Base-by-base conservation (phyloP, 1,284 basidiomycete species). In the Marasmius tenuissimus region DNA sequence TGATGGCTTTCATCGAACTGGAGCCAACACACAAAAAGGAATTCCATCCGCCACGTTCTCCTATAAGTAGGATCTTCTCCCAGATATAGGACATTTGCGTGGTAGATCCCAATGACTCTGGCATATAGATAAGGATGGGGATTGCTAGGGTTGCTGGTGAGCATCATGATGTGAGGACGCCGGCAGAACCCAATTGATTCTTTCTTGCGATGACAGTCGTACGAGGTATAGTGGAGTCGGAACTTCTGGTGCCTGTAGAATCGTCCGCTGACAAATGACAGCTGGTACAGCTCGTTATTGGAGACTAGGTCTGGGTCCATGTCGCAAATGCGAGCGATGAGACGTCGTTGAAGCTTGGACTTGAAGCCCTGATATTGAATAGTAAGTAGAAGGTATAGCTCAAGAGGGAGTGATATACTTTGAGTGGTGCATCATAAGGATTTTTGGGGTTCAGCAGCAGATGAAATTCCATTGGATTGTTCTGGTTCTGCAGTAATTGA, bases 81-180 rank as follows among this genome's bases (percentile, higher is more conserved):
- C n/a, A n/a, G 8, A 14, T 8, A 18, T 27, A 52, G 8, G 14
- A 78, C 66, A 12, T 67, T 64, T 7, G 65, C 68, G 56, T 79
- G 77, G 55, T 71, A 77, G 3, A 79, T 70, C 0, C 72, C 69
- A 27, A 78, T 50, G 0, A 81, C 67, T 0, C 63, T 61, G 0
- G 72, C 74, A 66, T 78, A 81, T 72, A 71, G 74, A 59, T 73
- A 79, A 0, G 70, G 70, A 55, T 74, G 37, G 9, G 39, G 16
- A 40, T 9, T 16, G 60, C 11, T 16, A 11, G 16, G 40, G 8
- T 48, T 61, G 34, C 55, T 34, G 20, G 59, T 35, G 18, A 64
- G 61, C 14, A 70, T 51, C 61, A 71, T 69, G 22, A 70, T 60
- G 39, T 70, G 61, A 22, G 65, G 57, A 61, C 68, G 63, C 20